phyloP scores from a whole-genome alignment of 2,329 filamentous ascomycete species.

The Fusarium phyllophilum region DNA sequence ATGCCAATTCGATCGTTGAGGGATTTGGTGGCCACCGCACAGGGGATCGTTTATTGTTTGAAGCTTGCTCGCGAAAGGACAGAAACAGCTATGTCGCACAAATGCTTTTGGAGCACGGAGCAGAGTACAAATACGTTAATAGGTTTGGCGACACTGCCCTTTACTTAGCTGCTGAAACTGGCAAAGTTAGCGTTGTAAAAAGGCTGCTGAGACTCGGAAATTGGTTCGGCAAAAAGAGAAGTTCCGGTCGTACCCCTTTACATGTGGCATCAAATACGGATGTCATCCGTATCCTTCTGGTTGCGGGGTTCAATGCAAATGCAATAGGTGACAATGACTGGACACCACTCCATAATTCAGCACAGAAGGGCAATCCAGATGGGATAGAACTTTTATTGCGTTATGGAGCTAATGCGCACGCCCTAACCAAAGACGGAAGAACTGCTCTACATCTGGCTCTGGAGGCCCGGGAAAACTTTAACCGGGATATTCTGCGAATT shows the following conservation, averaged over 20 bases:
- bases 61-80: not conserved
- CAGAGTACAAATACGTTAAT: too few species aligned
- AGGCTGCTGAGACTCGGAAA: not conserved
- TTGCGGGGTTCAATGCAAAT: not conserved
- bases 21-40: too few species aligned
- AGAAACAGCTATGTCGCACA: not conserved
- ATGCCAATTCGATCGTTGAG: too few species aligned
- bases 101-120: not conserved
- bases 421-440: fast-evolving
- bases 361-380: not conserved
- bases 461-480: fast-evolving
- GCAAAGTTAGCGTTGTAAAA: not conserved
- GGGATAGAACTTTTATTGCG: not conserved
- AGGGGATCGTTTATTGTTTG: too few species aligned
- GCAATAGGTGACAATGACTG: fast-evolving
- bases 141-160: too few species aligned
- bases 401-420: not conserved
- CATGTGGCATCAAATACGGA: not conserved
- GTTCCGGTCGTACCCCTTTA: not conserved
- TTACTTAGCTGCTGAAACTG: too few species aligned
- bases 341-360: not conserved
- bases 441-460: not conserved
- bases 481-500: too few species aligned
- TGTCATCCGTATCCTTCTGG: not conserved
- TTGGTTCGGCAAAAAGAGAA: too few species aligned